Evolutionary conservation across 768 basidiomycete species (phyloP), one percentile per base, ranked within the genome.

Genomic region (Rhizopogon sp.): DNA sequence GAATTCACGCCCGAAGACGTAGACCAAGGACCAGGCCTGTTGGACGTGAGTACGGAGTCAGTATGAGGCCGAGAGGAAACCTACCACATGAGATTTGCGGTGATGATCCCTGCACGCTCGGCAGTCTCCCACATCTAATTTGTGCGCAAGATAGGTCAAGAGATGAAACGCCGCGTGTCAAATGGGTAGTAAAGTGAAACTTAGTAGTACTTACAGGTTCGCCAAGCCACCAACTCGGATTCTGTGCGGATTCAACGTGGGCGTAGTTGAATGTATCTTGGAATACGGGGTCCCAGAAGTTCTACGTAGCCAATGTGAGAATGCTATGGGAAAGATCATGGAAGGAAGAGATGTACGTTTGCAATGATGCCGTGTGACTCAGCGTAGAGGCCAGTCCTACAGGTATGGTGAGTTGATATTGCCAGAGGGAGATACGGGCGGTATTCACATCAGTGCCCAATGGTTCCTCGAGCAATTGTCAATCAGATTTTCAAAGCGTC

Each of bases 1-100:
- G 91, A 77, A 14, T 81, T 76, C 2, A 72, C 75, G 1, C 91
- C 92, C 9, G 80, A 77, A 2, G 62, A 68, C 0, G 90, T 93
- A 59, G 74, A 76, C 0, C 88, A 83, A 31, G 93, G 93, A 11
- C 93, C 93, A 8, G 90, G 90, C 91, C 90, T 91, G 45, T 45
- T 20, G 22, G 53, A 33, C 25, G 42, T 22, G 14, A 39, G 6
- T 3, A 35, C 46, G 8, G 56, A 29, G 39, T 10, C 41, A n/a
- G n/a, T 3, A 47, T 20, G 39, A 13, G 20, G 25, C 13, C 41
- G 1, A 39, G 11, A 33, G 2, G 6, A 6, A 28, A 75, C 85
- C 53, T 51, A 91, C 92, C 93, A 97, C 93, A 97, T 97, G 43
- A 93, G 76, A 62, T 94, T 93, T 0, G 91, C 93, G 4, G 89